phyloP scores from a whole-genome alignment of 345 rosid genomes.

The Arabidopsis thaliana region DNA sequence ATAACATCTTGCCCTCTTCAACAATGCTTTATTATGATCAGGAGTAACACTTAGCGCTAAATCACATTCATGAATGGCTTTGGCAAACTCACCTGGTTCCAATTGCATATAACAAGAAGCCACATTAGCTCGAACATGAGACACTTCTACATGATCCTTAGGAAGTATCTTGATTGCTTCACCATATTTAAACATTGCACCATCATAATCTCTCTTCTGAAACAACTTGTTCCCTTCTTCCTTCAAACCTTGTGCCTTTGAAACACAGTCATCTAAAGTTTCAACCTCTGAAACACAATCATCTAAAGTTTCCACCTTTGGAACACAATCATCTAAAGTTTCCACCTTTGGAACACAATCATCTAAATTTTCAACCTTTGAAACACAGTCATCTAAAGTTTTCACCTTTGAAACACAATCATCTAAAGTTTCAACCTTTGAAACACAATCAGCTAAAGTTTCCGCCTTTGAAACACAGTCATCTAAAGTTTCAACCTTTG shows the following conservation, averaged over 20 bases:
- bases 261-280: conserved; percentile 55
- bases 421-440: conserved; percentile 56
- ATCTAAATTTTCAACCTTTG: conserved; percentile 26
- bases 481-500: conserved; percentile 22
- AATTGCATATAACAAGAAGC: conserved; percentile 95
- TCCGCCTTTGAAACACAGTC: conserved; percentile 25
- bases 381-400: not conserved
- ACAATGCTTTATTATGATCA: conserved; percentile 68
- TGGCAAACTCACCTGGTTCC: conserved; percentile 72
- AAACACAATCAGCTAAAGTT: not conserved
- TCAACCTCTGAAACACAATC: conserved; percentile 47
- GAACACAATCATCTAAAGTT: not conserved
- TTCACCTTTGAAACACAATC: conserved; percentile 47
- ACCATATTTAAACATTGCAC: conserved; percentile 76
- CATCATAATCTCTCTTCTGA: conserved; percentile 74
- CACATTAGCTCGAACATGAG: conserved; percentile 73
- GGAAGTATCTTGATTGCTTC: conserved; percentile 88
- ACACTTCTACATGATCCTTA: conserved; percentile 60
- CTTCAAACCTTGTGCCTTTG: conserved; percentile 72
- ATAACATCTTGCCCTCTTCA: conserved; percentile 89
- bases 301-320: conserved; percentile 26
- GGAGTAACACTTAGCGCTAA: conserved; percentile 76
- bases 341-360: conserved; percentile 26
- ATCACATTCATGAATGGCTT: conserved; percentile 78
- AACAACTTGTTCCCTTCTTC: conserved; percentile 87